phyloP scores from a whole-genome alignment of 2,329 filamentous ascomycete species.

The Scedosporium dehoogii region DNA sequence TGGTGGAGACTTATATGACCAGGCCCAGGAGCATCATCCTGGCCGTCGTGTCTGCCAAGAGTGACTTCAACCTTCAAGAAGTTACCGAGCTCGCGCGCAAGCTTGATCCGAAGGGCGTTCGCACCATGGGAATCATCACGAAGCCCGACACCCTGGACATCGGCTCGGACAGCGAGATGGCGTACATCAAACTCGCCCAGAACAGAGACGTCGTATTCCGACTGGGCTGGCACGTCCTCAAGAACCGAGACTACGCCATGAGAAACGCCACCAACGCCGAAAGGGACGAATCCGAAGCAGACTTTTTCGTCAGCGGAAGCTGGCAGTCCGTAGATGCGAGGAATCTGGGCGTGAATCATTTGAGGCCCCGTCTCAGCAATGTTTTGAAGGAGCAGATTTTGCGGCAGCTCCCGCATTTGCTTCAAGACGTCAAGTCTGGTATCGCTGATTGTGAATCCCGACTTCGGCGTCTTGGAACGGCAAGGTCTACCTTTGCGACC shows the following conservation, averaged over 20 bases:
- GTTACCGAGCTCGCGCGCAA: slow-evolving; percentile 20
- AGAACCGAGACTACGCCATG: slow-evolving; percentile 32
- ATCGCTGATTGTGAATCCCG: slow-evolving; percentile 7
- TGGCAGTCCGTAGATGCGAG: slow-evolving; percentile 24
- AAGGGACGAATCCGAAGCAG: slow-evolving; percentile 31
- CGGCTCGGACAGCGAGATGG: slow-evolving; percentile 26
- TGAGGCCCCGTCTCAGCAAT: slow-evolving; percentile 9
- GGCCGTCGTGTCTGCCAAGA: slow-evolving; percentile 29
- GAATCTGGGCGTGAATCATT: slow-evolving; percentile 14
- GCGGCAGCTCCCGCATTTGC: slow-evolving; percentile 18
- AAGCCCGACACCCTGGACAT: slow-evolving; percentile 26
- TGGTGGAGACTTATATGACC: slow-evolving; percentile 30
- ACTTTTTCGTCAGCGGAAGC: slow-evolving; percentile 26
- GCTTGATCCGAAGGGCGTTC: slow-evolving; percentile 20
- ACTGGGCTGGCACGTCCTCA: slow-evolving; percentile 44
- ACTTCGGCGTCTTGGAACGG: slow-evolving; percentile 10
- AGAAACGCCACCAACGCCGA: slow-evolving; percentile 17
- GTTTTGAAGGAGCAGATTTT: slow-evolving; percentile 19
- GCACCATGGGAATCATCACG: slow-evolving; percentile 33
- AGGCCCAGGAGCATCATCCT: slow-evolving; percentile 32
- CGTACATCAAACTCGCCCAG: slow-evolving; percentile 29
- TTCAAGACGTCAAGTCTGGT: slow-evolving; percentile 13
- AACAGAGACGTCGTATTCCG: slow-evolving; percentile 36
- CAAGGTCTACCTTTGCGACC: slow-evolving; percentile 11
- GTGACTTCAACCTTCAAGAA: slow-evolving; percentile 27